Conservation (phyloP, 2,329 filamentous ascomycete species). For the Calycina marina region DNA sequence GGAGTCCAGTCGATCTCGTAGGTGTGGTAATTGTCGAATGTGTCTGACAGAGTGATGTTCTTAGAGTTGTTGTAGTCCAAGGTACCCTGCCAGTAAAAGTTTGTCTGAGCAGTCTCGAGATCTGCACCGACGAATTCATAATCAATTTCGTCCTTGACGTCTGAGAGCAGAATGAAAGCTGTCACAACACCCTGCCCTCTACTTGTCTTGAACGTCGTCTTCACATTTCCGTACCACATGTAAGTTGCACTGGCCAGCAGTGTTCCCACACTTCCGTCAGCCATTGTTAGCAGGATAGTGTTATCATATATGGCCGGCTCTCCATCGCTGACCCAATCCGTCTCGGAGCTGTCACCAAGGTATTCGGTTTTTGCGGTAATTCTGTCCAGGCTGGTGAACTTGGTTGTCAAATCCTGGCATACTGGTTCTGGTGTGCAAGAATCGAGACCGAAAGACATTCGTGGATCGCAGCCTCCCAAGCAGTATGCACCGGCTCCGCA, state of each 20-base stretch:
- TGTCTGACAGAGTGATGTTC: constrained; percentile 57
- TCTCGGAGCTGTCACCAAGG: constrained; percentile 63
- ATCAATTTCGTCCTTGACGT: constrained; percentile 97
- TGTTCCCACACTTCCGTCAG: constrained; percentile 69
- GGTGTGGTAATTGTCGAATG: constrained; percentile 66
- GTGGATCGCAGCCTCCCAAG: constrained; percentile 85
- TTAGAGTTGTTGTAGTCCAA: constrained; percentile 59
- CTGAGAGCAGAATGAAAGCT: constrained; percentile 87
- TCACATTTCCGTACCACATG: constrained; percentile 94
- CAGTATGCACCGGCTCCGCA: constrained; percentile 93
- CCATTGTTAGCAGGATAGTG: constrained; percentile 77
- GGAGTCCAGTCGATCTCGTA: constrained; percentile 92
- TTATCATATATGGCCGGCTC: constrained; percentile 53
- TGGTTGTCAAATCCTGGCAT: constrained; percentile 62
- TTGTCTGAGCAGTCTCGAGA: constrained; percentile 67
- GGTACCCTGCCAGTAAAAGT: constrained; percentile 94
- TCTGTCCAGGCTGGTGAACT: constrained; percentile 56
- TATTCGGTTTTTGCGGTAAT: constrained; percentile 65
- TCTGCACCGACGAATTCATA: constrained; percentile 87
- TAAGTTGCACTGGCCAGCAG: constrained; percentile 73
- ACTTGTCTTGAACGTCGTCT: constrained; percentile 70
- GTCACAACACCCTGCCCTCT: constrained; percentile 85
- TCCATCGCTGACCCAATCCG: constrained; percentile 84
- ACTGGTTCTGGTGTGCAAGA: constrained; percentile 75
- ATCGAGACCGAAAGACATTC: constrained; percentile 67